Evolutionary conservation across 2,329 filamentous ascomycete genomes (phyloP).

Genomic region (Shiraia sp.): DNA sequence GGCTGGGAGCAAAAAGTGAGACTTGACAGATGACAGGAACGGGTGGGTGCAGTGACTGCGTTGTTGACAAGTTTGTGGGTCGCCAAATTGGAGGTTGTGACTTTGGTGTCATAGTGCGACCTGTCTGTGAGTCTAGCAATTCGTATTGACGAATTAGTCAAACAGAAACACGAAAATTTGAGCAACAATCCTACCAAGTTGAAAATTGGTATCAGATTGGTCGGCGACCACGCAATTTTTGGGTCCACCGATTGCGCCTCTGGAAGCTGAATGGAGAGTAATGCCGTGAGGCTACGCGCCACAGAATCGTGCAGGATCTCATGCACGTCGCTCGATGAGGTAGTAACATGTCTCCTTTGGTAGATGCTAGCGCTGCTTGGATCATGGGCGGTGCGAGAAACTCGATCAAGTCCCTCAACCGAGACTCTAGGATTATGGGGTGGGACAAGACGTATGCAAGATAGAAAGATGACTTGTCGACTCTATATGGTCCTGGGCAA

Average conservation of each 20-base stretch:
- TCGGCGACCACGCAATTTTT: neutral
- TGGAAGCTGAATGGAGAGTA: neutral
- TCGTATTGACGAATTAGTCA: too few species aligned
- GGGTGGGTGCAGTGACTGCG: neutral
- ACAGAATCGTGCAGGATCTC: constrained; percentile 6
- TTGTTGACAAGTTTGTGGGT: too few species aligned
- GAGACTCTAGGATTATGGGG: neutral
- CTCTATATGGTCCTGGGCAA: too few species aligned
- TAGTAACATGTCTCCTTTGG: neutral
- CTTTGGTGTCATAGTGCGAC: too few species aligned
- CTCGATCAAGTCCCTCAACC: neutral
- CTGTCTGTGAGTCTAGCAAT: too few species aligned
- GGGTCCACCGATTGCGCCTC: neutral
- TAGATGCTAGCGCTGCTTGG: constrained; percentile 3
- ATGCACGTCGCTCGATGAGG: constrained; percentile 4
- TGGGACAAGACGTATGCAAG: too few species aligned
- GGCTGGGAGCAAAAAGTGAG: neutral
- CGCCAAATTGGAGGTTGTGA: too few species aligned
- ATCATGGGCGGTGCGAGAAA: constrained; percentile 1
- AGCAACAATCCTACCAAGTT: neutral
- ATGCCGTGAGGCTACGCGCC: constrained; percentile 3
- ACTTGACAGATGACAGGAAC: neutral
- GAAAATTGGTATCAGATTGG: constrained; percentile 1
- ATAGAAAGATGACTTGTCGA: too few species aligned
- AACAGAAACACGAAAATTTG: neutral